Evolutionary conservation across 129 eudicot genomes (phyloP).

Genomic region (Saposhnikovia divaricata): DNA sequence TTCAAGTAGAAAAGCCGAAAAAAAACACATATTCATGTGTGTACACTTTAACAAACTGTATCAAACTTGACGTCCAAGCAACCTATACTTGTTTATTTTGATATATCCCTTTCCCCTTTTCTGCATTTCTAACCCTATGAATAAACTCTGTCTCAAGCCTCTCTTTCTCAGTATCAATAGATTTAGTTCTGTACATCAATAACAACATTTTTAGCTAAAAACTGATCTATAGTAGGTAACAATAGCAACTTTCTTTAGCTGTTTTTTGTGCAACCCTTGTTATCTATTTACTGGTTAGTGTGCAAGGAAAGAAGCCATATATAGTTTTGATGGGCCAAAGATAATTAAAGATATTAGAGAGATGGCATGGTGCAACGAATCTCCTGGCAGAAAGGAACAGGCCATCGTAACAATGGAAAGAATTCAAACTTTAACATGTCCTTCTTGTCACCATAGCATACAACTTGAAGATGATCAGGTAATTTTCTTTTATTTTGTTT

Average conservation of each 20-base stretch:
- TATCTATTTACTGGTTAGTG: neutral
- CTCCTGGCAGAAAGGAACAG: neutral
- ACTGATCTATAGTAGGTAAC: neutral
- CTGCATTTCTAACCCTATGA: constrained; percentile 28
- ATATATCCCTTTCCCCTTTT: constrained; percentile 16
- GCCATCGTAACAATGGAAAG: constrained; percentile 27
- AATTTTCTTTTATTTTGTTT: neutral
- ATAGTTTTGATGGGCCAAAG: neutral
- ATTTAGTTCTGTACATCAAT: neutral
- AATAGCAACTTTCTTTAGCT: neutral
- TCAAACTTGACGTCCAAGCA: constrained; percentile 97
- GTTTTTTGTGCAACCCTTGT: neutral
- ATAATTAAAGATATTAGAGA: neutral
- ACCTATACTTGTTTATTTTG: constrained; percentile 34
- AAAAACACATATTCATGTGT: neutral
- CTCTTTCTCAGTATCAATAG: neutral
- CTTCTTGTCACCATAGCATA: constrained; percentile 79
- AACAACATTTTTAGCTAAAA: neutral
- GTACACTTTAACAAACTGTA: constrained; percentile 40
- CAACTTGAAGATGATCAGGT: constrained; percentile 69
- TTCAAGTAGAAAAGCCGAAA: neutral
- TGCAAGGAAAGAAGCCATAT: too few species aligned
- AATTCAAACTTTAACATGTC: constrained; percentile 42
- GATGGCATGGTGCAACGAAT: constrained; percentile 40
- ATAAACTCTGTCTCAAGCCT: constrained; percentile 12